A percentile compares a stretch with the other conserved stretches of the same genome.
Evolutionary conservation across 495 filamentous ascomycete genomes (phyloP).

Genomic region (Aspergillus sclerotiicarbonarius): DNA sequence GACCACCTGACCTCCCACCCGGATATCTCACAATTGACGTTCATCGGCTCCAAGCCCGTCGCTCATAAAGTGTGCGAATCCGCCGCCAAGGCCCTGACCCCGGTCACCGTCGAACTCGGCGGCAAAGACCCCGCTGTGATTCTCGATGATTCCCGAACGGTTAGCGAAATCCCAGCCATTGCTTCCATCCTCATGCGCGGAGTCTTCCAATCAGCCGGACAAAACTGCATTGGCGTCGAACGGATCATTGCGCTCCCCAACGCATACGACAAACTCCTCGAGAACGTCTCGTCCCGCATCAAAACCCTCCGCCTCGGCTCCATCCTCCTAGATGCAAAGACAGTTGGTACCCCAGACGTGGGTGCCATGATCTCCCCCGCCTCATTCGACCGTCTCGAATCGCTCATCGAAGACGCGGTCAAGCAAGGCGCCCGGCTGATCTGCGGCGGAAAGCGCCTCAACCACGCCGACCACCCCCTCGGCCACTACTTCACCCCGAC

Average conservation of each 20-base stretch:
- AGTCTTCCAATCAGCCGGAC: conserved; percentile 92
- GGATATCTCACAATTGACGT: conserved; percentile 85
- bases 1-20: conserved; percentile 83
- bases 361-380: conserved; percentile 84
- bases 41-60: conserved; percentile 87
- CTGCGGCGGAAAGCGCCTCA: conserved; percentile 69
- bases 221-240: conserved; percentile 98
- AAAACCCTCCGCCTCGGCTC: conserved; percentile 67
- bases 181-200: conserved; percentile 83
- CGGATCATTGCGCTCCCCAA: conserved; percentile 78
- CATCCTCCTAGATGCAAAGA: conserved; percentile 52
- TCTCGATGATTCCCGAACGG: conserved; percentile 66
- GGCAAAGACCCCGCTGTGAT: conserved; percentile 96
- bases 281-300: conserved; percentile 69
- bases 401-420: conserved; percentile 74
- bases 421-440: conserved; percentile 74
- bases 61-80: conserved; percentile 85
- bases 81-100: conserved; percentile 79
- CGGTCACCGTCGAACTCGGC: conserved; percentile 84
- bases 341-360: conserved; percentile 58
- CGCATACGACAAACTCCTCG: conserved; percentile 69
- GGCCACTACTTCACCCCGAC: conserved; percentile 94
- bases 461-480: conserved; percentile 64
- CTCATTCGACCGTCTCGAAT: conserved; percentile 67
- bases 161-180: conserved; percentile 63